Evolutionary conservation across 768 basidiomycete species (phyloP).

Genomic region (Ephemerocybe angulata): DNA sequence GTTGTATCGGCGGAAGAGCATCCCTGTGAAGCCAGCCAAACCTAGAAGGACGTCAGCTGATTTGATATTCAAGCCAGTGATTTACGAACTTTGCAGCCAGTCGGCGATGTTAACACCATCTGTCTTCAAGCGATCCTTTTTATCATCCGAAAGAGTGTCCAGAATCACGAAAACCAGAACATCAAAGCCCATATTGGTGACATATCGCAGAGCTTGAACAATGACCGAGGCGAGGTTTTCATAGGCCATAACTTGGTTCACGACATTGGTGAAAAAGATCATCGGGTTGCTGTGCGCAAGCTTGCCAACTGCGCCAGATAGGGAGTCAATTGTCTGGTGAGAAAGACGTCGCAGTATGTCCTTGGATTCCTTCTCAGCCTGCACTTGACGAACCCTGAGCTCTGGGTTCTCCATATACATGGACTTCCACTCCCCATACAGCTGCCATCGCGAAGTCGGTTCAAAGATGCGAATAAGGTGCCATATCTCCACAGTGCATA

Average conservation of each 20-base stretch:
- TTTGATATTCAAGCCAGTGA: slow-evolving; percentile 1
- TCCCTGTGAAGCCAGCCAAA: slow-evolving; percentile 89
- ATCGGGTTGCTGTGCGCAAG: slow-evolving; percentile 92
- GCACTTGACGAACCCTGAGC: slow-evolving; percentile 72
- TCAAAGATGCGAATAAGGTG: slow-evolving; percentile 78
- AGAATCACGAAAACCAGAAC: slow-evolving; percentile 85
- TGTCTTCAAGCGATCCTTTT: slow-evolving; percentile 79
- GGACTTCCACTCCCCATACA: slow-evolving; percentile 95
- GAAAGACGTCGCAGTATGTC: slow-evolving; percentile 85
- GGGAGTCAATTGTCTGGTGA: slow-evolving; percentile 75
- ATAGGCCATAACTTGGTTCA: slow-evolving; percentile 94
- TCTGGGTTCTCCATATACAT: slow-evolving; percentile 75
- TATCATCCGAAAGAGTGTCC: slow-evolving; percentile 80
- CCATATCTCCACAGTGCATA: slow-evolving; percentile 92
- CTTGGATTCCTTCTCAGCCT: slow-evolving; percentile 86
- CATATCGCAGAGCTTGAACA: slow-evolving; percentile 83
- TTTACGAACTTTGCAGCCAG: slow-evolving; percentile 83
- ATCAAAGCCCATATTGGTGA: slow-evolving; percentile 92
- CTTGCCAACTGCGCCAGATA: slow-evolving; percentile 88
- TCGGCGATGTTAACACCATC: slow-evolving; percentile 89
- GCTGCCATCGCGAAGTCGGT: slow-evolving; percentile 75
- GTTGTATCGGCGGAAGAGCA: slow-evolving; percentile 83
- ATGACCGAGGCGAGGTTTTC: slow-evolving; percentile 90
- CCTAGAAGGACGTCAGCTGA: slow-evolving; percentile 42
- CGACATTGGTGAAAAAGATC: slow-evolving; percentile 83